Base-by-base conservation (phyloP, 805 yeast genomes). In the Ogataea trehaloabstinens region DNA sequence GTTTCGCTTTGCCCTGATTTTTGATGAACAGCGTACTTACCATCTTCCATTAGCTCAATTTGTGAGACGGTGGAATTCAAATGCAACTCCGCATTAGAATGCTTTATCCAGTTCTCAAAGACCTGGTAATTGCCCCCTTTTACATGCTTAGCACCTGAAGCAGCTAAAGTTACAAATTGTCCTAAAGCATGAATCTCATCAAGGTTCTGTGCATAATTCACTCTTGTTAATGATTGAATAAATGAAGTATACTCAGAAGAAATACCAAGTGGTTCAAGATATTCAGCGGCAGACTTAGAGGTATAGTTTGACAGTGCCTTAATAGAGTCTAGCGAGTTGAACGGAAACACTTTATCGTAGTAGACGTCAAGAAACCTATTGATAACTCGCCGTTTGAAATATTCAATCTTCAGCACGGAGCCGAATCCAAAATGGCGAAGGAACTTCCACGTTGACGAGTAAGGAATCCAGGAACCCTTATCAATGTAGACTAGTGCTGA, bases 111-210 rank as follows among this genome's bases (percentile, higher is more conserved):
- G 4, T 49, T 49, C 19, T 67, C 65, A 47, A 74, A 73, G 13
- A 74, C 64, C 38, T 54, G 56, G 49, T 58, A 66, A 44, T 73
- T 73, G 5, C 79, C 79, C 5, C 77, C 78, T 3, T 52, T 47
- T 3, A 74, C 63, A 4, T 55, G 46, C 8, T 45, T 38, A 2
- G 67, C 65, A 10, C 58, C 63, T 2, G 55, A 55, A 0, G 74
- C 68, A 2, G 72, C 63, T 19, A 70, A 22, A 10, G 68, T 55
- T 12, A 73, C 72, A 19, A 64, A 34, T 1, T 69, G 57, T 0
- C 68, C 78, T 15, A 73, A 42, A 0, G 66, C 68, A 38, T 72
- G 74, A n/a, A 72, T 61, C n/a, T 65, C 55, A 32, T 62, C 51
- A 6, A 70, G 34, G 38, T 68, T 56, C 18, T 65, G 68, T 2